Evolutionary conservation across 176 grass and related monocot species (phyloP), one percentile per base, ranked within the genome.

Genomic region (Cenchrus americanus): DNA sequence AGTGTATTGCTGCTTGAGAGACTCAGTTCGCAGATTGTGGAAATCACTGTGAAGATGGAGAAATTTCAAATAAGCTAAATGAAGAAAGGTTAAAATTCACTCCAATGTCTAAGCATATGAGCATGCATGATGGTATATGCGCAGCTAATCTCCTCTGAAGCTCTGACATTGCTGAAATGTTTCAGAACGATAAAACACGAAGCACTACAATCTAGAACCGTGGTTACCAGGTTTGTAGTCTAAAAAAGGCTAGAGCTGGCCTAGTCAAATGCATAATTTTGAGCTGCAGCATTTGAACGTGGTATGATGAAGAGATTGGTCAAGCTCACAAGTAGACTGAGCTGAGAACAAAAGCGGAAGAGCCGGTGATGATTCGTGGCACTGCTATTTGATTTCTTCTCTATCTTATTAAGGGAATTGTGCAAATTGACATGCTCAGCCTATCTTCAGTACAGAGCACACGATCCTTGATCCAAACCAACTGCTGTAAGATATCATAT

Each of bases 1-100:
- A 17, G 86, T 82, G 79, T 99, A 99, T 78, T 99, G 96, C 80
- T 99, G 89, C 72, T 89, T 89, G 66, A 99, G 89, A 78, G 93
- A 92, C 91, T 99, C 96, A 26, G 83, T 92, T 78, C 71, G 83
- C 43, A 96, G 79, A 78, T 99, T 99, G 89, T 95, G 93, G 57
- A 85, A 57, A 87, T 99, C 96, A 65, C 93, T 99, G 91, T 81
- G 53, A 78, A 82, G 52, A 82, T 70, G 42, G 70, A 46, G 47
- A 87, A 93, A 71, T 83, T 68, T 54, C 23, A 80, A 52, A 34
- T 32, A 66, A 82, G 44, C 47, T 5, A 71, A 60, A 72, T 3
- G 8, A 66, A 26, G 14, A 86, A 72, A 13, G 5, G 21, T 24
- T 10, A 27, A 8, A 79, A 50, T 32, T 24, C 26, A 22, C 19